A percentile compares a stretch with the other conserved stretches of the same genome.
These are phyloP conservation scores for Xylaria flabelliformis DNA, from an alignment of 495 filamentous ascomycete species.

Conservation along the genomic window DNA sequence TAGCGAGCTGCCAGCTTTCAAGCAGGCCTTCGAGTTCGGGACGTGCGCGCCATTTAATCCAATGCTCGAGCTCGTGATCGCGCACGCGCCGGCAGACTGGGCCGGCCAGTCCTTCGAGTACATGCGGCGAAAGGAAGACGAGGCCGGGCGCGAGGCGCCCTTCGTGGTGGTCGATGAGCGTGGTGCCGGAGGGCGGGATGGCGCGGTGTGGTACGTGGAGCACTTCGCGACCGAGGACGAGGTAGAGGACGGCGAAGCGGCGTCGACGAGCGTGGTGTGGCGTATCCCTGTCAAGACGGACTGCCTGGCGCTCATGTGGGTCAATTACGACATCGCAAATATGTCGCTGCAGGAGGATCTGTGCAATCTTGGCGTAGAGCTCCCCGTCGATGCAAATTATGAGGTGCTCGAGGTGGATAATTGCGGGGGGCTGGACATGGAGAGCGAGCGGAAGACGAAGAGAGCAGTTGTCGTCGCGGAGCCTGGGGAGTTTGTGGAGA, in stretches of 20 bases:
- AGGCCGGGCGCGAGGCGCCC: slow-evolving; percentile 24
- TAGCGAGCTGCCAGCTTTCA: slow-evolving; percentile 27
- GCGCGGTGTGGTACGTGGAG: slow-evolving; percentile 30
- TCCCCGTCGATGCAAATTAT: slow-evolving; percentile 23
- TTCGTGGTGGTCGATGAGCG: slow-evolving; percentile 32
- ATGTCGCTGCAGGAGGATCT: slow-evolving; percentile 31
- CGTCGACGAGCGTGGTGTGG: slow-evolving; percentile 29
- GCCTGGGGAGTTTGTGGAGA: slow-evolving; percentile 31
- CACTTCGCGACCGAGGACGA: slow-evolving; percentile 24
- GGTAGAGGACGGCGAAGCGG: slow-evolving; percentile 15
- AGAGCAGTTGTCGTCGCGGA: slow-evolving; percentile 6
- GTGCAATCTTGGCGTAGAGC: slow-evolving; percentile 21
- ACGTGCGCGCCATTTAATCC: slow-evolving; percentile 26
- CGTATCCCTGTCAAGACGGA: slow-evolving; percentile 30
- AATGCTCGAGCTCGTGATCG: slow-evolving; percentile 29
- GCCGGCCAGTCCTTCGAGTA: slow-evolving; percentile 25
- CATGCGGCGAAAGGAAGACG: slow-evolving; percentile 30
- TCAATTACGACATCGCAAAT: slow-evolving; percentile 34
- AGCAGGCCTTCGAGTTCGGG: slow-evolving; percentile 30
- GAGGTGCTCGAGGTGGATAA: slow-evolving; percentile 18
- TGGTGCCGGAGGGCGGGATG: neutral
- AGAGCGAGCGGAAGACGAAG: slow-evolving; percentile 4
- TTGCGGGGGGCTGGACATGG: slow-evolving; percentile 22
- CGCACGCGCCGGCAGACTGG: slow-evolving; percentile 29
- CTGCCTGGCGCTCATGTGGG: slow-evolving; percentile 20